phyloP scores from a whole-genome alignment of 2,329 filamentous ascomycete genomes.

The Dactylellina drechsleri region DNA sequence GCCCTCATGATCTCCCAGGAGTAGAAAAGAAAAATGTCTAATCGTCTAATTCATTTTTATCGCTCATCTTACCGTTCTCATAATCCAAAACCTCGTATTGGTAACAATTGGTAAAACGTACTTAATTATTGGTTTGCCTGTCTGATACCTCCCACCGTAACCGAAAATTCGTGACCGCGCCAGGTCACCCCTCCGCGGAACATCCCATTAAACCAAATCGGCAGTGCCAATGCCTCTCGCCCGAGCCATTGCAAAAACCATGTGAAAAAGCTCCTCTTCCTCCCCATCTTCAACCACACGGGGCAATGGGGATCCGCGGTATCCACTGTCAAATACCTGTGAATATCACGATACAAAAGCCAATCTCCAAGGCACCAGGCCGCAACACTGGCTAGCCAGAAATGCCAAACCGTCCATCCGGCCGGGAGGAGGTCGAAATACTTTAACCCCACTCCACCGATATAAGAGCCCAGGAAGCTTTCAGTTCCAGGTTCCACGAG shows the following conservation, averaged over 20 bases:
- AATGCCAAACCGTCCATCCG: constrained; percentile 72
- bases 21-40: not conserved
- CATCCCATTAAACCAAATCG: constrained; percentile 90
- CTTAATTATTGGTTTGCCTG: constrained; percentile 10
- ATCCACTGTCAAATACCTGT: constrained; percentile 76
- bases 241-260: constrained; percentile 88
- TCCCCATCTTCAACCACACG: constrained; percentile 71
- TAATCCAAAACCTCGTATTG: not conserved
- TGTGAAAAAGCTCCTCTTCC: constrained; percentile 65
- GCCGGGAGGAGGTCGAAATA: constrained; percentile 69
- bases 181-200: constrained; percentile 88
- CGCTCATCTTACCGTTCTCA: not conserved
- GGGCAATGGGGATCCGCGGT: constrained; percentile 76
- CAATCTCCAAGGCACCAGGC: constrained; percentile 82
- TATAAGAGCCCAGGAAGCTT: constrained; percentile 81
- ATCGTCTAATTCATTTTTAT: not conserved
- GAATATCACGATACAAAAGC: constrained; percentile 76
- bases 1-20: no score
- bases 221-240: constrained; percentile 81
- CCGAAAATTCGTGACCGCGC: constrained; percentile 69
- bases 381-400: constrained; percentile 74
- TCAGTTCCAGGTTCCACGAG: constrained; percentile 93
- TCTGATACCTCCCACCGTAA: constrained; percentile 43
- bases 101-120: no score
- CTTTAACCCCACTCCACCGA: constrained; percentile 68